Evolutionary conservation across 768 basidiomycete species (phyloP), one percentile per base, ranked within the genome.

Genomic region (Boletus rubroflammeus): DNA sequence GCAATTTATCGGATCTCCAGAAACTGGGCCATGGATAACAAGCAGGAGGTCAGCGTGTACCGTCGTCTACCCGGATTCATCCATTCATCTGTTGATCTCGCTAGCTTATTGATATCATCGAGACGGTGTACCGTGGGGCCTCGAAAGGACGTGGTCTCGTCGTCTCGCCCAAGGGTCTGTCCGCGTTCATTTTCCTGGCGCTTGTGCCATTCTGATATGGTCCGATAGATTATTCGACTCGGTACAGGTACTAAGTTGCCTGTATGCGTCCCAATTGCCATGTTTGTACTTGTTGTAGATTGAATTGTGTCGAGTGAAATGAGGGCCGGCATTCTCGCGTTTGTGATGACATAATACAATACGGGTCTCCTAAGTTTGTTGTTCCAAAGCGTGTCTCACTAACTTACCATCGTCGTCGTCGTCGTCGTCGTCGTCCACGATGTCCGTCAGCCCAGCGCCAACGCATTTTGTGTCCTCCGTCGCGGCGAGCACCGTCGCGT

Each of bases 21-120:
- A 72, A 98, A 98, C 71, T 98, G 97, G 97, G 85, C 96, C 17
- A 97, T 99, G 82, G 90, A 94, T 67, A 94, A 95, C 72, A 97
- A 98, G 68, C 96, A 98, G 75, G 97, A 98, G 79, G 93, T 92
- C 39, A 32, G 80, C 14, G 3, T 34, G 32, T 38, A 5, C 25
- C 15, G 35, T 47, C 11, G 5, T 19, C 26, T 6, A 0, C 48
- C 50, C 55, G 32, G 48, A 28, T 26, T 7, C 29, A 6, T 39
- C 1, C 51, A 0, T 32, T 43, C n/a, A 48, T 31, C 28, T 21
- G 36, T 55, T 3, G 9, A 11, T 8, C 10, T n/a, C 34, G 1
- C 32, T 56, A 98, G 93, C 75, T 98, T 68, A 95, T 98, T 64
- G 96, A 98, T 69, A 95, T 98, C 62, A 86, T 98, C 62, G 96